Evolutionary conservation across 2,329 filamentous ascomycete species (phyloP), one percentile per base, ranked within the genome.

Genomic region (Lasiodiplodia hormozganensis): DNA sequence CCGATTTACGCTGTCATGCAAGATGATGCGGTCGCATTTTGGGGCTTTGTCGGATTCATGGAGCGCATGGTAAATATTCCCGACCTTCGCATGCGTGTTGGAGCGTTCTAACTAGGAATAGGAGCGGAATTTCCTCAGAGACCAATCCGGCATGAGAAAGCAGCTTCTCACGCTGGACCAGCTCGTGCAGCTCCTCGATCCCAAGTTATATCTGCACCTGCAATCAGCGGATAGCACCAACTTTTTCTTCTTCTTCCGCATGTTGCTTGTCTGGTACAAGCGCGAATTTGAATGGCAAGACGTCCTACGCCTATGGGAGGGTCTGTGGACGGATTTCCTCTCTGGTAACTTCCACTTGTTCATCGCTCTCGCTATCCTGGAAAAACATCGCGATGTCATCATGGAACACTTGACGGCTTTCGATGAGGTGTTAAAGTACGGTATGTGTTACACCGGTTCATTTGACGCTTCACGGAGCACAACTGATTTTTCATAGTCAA

Each of bases 211-310:
- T 80, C 85, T 92, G 2, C 96, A 99, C 74, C 87, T 99, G 0
- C 89, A 97, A 78, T 90, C 88, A 18, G 92, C 94, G 23, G 96
- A 99, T 75, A 96, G 92, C 75, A 99, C 96, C 28, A 99, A 99
- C 79, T 99, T 99, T 81, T 99, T 99, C 82, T 99, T 99, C 84
- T 98, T 99, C 85, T 99, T 98, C 88, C 92, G 96, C 70, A 98
- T 98, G 96, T 85, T 99, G 40, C 85, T 99, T 1, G 96, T 99
- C 11, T 99, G 96, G 96, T 99, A 96, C 81, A 99, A 99, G 84
- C 91, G 96, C 58, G 96, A 99, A 80, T 99, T 99, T 74, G 87
- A 89, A 72, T 99, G 95, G 93, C 79, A 86, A 58, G 94, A 98
- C 75, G 89, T 97, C 12, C 83, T 98, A 40, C 88, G 92, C 21